Percentiles rank a stretch among this genome's conserved stretches.
Conservation (phyloP, 495 filamentous ascomycete species). For the Xylaria castorea region DNA sequence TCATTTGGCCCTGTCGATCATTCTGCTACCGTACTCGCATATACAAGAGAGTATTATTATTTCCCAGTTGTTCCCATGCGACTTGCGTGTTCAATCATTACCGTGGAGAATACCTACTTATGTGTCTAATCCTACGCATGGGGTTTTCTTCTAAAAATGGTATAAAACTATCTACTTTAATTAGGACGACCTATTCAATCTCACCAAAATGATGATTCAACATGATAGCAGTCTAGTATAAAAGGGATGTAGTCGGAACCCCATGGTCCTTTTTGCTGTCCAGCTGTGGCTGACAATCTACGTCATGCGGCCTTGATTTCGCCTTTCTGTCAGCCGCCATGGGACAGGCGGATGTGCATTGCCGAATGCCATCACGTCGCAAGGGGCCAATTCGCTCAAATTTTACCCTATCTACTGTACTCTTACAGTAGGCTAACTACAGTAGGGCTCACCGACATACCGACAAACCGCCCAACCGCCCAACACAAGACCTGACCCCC, state of each 20-base stretch:
- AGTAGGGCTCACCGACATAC: constrained; percentile 36
- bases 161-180: not conserved
- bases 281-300: constrained; percentile 13
- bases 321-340: constrained; percentile 16
- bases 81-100: not conserved
- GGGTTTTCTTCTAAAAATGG: not conserved
- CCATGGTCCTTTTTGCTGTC: not conserved
- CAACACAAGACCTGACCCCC: constrained; percentile 10
- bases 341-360: constrained; percentile 5
- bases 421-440: not conserved
- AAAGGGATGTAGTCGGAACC: not conserved
- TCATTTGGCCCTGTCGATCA: constrained; percentile 1
- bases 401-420: not conserved
- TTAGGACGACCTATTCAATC: constrained; percentile 5
- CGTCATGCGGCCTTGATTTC: constrained; percentile 25
- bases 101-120: not conserved
- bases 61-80: constrained; percentile 10
- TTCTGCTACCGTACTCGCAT: not conserved
- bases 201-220: constrained; percentile 8
- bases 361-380: constrained; percentile 8
- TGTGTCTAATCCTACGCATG: not conserved
- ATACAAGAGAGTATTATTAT: not conserved
- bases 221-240: constrained; percentile 4
- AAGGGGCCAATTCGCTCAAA: constrained; percentile 9
- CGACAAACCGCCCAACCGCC: constrained; percentile 17